Conservation (phyloP, 208 protist species). For the Trypanosoma mega region DNA sequence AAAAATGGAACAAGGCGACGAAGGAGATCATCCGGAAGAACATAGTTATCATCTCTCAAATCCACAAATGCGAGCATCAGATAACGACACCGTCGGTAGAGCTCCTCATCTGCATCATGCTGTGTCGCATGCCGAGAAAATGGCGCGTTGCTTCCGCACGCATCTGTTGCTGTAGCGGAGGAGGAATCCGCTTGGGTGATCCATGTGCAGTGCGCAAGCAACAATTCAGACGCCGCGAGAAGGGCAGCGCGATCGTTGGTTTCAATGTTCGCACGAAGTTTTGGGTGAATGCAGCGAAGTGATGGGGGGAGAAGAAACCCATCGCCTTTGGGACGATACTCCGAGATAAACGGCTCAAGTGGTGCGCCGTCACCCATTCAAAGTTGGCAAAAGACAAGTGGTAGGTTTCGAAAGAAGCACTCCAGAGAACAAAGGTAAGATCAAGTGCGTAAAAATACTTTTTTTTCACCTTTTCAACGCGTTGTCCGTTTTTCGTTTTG, state of each 20-base stretch:
- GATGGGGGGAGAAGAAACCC: slow-evolving; percentile 7
- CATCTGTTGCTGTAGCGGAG: too few species aligned
- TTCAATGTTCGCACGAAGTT: slow-evolving; percentile 21
- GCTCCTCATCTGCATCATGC: slow-evolving; percentile 25
- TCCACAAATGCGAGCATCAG: slow-evolving; percentile 18
- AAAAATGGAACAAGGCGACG: slow-evolving; percentile 47
- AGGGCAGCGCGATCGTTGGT: slow-evolving; percentile 26
- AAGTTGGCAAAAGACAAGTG: too few species aligned
- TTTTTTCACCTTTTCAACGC: too few species aligned
- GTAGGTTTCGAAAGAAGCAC: too few species aligned
- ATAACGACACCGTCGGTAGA: slow-evolving; percentile 14
- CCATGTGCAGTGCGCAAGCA: slow-evolving; percentile 31
- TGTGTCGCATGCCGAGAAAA: background rate
- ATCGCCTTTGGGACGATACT: background rate
- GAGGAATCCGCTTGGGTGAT: too few species aligned
- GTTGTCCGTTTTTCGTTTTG: background rate
- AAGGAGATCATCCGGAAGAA: slow-evolving; percentile 39
- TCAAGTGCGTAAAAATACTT: background rate
- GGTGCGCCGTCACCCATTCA: too few species aligned
- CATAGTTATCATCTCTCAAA: background rate
- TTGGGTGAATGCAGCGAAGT: slow-evolving; percentile 29
- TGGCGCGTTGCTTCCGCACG: too few species aligned
- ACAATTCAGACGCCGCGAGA: slow-evolving; percentile 9
- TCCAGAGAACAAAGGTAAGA: too few species aligned
- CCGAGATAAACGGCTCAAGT: too few species aligned